These are phyloP conservation scores for Penicillium concentricum DNA, from an alignment of 2,329 filamentous ascomycete genomes.

Conservation along the genomic window DNA sequence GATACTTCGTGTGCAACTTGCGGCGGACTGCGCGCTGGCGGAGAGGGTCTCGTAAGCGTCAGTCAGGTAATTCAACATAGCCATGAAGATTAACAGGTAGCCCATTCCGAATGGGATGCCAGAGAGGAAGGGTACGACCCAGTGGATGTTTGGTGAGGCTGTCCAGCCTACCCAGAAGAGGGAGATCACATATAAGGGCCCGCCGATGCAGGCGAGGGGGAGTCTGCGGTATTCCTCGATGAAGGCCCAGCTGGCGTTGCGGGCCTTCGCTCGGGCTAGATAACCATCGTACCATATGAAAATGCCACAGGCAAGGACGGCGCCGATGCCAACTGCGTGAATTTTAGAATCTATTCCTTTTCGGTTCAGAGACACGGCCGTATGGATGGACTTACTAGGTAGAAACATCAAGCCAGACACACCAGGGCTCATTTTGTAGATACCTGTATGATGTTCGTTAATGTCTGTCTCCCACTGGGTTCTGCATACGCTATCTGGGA, in stretches of 20 bases:
- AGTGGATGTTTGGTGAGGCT: conserved; percentile 32
- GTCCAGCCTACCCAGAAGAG: conserved; percentile 51
- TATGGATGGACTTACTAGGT: conserved; percentile 27
- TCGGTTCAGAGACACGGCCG: too few relatives aligned
- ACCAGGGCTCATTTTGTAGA: conserved; percentile 39
- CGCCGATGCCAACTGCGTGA: conserved; percentile 57
- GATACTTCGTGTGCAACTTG: conserved; percentile 53
- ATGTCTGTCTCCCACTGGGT: conserved; percentile 48
- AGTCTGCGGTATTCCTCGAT: conserved; percentile 59
- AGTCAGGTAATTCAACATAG: conserved; percentile 63
- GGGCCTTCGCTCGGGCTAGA: conserved; percentile 54
- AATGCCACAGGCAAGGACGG: conserved; percentile 57
- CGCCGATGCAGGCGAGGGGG: conserved; percentile 69
- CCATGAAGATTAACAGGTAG: conserved; percentile 63
- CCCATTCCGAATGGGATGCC: conserved; percentile 64
- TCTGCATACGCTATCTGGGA: not conserved
- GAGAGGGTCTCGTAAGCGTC: conserved; percentile 69
- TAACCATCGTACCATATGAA: conserved; percentile 67
- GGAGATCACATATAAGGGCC: conserved; percentile 57
- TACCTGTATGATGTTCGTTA: conserved; percentile 44
- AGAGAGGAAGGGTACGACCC: conserved; percentile 56
- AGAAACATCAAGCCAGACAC: conserved; percentile 36
- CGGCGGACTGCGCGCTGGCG: conserved; percentile 56
- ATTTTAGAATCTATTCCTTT: not conserved
- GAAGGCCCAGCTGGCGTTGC: conserved; percentile 22